Conservation (phyloP, 2,329 filamentous ascomycete species). For the Lanzia echinophila region DNA sequence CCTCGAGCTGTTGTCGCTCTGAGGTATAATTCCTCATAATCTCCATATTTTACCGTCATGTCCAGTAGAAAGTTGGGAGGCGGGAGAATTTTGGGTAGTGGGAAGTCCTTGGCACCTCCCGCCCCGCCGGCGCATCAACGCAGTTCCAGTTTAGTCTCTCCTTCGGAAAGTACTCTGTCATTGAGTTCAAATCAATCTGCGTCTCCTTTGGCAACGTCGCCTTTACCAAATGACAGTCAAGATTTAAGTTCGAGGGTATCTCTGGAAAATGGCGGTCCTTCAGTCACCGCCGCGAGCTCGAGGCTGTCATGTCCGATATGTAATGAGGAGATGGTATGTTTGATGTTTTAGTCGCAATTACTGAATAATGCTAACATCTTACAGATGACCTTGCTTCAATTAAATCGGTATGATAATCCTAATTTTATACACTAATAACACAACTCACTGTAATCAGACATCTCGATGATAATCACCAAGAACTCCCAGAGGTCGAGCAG, state of each 20-base stretch:
- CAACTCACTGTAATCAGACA: slow-evolving; percentile 44
- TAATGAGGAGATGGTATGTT: slow-evolving; percentile 84
- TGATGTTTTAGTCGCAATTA: neutral
- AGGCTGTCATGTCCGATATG: slow-evolving; percentile 94
- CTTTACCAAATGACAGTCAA: slow-evolving; percentile 63
- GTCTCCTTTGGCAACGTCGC: slow-evolving; percentile 48
- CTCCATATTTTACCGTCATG: slow-evolving; percentile 45
- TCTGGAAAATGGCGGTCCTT: slow-evolving; percentile 51
- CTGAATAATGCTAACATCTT: slow-evolving; percentile 17
- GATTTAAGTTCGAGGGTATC: slow-evolving; percentile 79
- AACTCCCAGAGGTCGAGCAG: slow-evolving; percentile 64
- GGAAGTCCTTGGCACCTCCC: slow-evolving; percentile 70
- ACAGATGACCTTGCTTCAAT: slow-evolving; percentile 82
- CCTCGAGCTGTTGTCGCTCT: slow-evolving; percentile 21
- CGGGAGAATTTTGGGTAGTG: slow-evolving; percentile 83
- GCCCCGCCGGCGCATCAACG: slow-evolving; percentile 36
- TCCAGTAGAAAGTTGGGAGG: slow-evolving; percentile 82
- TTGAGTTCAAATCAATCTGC: slow-evolving; percentile 68
- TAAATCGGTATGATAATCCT: slow-evolving; percentile 59
- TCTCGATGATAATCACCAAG: slow-evolving; percentile 66
- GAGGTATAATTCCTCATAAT: slow-evolving; percentile 14
- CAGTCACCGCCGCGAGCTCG: slow-evolving; percentile 48
- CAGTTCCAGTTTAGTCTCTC: slow-evolving; percentile 40
- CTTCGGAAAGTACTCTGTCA: slow-evolving; percentile 68
- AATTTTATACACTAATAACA: slow-evolving; percentile 15